Evolutionary conservation across 805 yeast genomes (phyloP).

Genomic region (Lipomyces yamanashiensis): DNA sequence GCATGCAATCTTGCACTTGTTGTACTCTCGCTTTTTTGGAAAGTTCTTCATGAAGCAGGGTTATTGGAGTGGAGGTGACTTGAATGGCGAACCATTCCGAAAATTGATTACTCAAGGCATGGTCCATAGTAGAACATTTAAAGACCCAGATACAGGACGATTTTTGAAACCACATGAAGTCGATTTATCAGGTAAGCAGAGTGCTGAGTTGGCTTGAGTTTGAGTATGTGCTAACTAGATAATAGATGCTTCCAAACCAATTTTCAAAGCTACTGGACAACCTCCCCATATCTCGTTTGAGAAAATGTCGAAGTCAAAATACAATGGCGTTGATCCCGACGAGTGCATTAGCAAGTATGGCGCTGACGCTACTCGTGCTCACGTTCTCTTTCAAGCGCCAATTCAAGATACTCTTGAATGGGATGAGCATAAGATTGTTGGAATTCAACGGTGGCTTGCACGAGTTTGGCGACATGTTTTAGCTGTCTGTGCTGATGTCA

Average conservation of each 20-base stretch:
- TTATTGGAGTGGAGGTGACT: slow-evolving; percentile 63
- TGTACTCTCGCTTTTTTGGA: slow-evolving; percentile 83
- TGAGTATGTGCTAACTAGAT: neutral
- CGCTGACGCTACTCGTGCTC: slow-evolving; percentile 94
- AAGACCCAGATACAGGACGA: slow-evolving; percentile 71
- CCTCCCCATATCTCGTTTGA: slow-evolving; percentile 67
- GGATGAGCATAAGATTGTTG: slow-evolving; percentile 87
- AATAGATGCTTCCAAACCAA: slow-evolving; percentile 46
- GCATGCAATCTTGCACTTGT: slow-evolving; percentile 90
- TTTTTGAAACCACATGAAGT: slow-evolving; percentile 82
- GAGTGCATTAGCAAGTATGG: slow-evolving; percentile 77
- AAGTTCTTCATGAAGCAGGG: slow-evolving; percentile 75
- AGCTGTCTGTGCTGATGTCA: slow-evolving; percentile 10
- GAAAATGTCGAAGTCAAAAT: slow-evolving; percentile 96
- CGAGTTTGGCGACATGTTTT: slow-evolving; percentile 49
- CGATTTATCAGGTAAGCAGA: slow-evolving; percentile 45
- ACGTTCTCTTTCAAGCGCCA: slow-evolving; percentile 90
- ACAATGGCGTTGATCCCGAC: slow-evolving; percentile 90
- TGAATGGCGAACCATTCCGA: slow-evolving; percentile 78
- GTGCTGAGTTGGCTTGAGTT: slow-evolving; percentile 32
- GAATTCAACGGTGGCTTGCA: slow-evolving; percentile 84
- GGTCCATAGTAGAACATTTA: slow-evolving; percentile 91
- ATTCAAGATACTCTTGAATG: slow-evolving; percentile 79
- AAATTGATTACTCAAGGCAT: slow-evolving; percentile 91
- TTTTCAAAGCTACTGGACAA: slow-evolving; percentile 55